A percentile compares a stretch with the other conserved stretches of the same genome.
These are phyloP conservation scores for Mallotus japonicus DNA, from an alignment of 441 rosid genomes.

Conservation along the genomic window DNA sequence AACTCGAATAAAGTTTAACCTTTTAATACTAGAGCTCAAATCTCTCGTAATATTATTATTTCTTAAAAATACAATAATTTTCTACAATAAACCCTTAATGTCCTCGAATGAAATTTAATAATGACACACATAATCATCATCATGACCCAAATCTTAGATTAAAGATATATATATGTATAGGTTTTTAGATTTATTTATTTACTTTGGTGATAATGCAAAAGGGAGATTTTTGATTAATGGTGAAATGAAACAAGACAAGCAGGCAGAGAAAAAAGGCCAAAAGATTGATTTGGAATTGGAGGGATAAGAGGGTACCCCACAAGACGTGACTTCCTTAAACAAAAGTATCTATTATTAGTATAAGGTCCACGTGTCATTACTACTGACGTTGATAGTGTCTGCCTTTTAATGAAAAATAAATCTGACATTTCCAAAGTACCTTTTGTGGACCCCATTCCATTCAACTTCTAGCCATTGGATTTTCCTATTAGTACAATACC, in stretches of 20 bases:
- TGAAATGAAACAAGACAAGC: not conserved
- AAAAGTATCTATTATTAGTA: constrained; percentile 37
- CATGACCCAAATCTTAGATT: not conserved
- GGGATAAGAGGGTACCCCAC: constrained; percentile 35
- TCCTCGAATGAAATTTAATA: not conserved
- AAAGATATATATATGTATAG: too few species aligned
- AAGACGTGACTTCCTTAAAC: constrained; percentile 57
- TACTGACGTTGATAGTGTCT: constrained; percentile 51
- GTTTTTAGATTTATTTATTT: too few species aligned
- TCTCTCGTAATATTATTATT: too few species aligned
- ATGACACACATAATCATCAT: not conserved
- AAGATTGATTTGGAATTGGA: not conserved
- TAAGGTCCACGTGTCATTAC: constrained; percentile 49
- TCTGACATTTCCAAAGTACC: constrained; percentile 33
- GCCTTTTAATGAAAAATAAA: constrained; percentile 32
- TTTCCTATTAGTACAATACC: not conserved
- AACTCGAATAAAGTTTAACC: too few species aligned
- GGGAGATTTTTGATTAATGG: too few species aligned
- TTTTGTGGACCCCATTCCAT: constrained; percentile 12
- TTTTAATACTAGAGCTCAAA: too few species aligned
- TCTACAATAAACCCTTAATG: not conserved
- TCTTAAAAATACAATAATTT: too few species aligned
- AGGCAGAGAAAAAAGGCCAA: constrained; percentile 3
- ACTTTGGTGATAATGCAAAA: not conserved
- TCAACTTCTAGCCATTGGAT: constrained; percentile 14